These are phyloP conservation scores for Polytolypa hystricis DNA, from an alignment of 2,329 filamentous ascomycete genomes.

Conservation along the genomic window DNA sequence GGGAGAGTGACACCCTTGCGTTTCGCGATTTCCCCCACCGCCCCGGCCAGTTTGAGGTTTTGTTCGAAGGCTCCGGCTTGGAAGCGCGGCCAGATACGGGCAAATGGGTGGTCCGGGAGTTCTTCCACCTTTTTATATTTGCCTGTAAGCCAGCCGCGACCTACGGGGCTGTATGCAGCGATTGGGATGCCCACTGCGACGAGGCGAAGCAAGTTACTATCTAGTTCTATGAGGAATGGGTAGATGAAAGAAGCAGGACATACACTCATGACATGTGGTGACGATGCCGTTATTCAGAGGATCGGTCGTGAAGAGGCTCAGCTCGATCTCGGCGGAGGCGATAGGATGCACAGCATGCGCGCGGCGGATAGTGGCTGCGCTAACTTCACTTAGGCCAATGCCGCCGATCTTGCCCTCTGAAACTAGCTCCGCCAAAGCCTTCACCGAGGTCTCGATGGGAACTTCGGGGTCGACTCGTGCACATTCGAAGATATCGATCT, in stretches of 20 bases:
- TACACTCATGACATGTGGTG: no score
- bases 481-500: constrained; percentile 47
- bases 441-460: constrained; percentile 35
- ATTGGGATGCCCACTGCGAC: constrained; percentile 47
- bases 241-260: no score
- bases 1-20: constrained; percentile 34
- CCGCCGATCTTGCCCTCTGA: constrained; percentile 27
- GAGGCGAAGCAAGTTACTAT: no score
- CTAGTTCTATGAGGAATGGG: no score
- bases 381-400: constrained; percentile 26
- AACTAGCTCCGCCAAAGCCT: constrained; percentile 19
- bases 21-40: constrained; percentile 34
- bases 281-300: constrained; percentile 49
- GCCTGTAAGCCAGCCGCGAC: constrained; percentile 45
- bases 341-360: constrained; percentile 41
- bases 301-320: constrained; percentile 47
- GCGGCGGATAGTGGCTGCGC: constrained; percentile 30
- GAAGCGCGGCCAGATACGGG: constrained; percentile 37
- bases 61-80: constrained; percentile 39
- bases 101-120: constrained; percentile 38
- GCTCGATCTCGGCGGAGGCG: constrained; percentile 49
- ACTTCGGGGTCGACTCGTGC: constrained; percentile 42
- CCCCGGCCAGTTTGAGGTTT: constrained; percentile 39
- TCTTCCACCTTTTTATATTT: constrained; percentile 37
- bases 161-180: constrained; percentile 49